phyloP scores from a whole-genome alignment of 345 rosid genomes.

The Lenwebbia sp. region DNA sequence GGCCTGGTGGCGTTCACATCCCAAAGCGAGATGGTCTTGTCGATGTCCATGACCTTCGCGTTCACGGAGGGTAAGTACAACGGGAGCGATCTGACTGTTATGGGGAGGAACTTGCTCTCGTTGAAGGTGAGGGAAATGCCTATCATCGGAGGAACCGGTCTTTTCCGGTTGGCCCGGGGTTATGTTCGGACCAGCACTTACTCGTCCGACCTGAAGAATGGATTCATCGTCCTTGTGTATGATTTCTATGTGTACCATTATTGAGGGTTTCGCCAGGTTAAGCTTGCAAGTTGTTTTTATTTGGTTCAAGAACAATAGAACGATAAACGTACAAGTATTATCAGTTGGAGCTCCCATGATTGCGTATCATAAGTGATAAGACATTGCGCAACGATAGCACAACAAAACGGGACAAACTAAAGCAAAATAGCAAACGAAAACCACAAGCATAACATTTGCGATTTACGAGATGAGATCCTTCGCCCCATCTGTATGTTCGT shows the following conservation, averaged over 20 bases:
- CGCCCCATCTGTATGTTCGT: background rate
- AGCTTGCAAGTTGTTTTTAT: too few species aligned
- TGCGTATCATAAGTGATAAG: too few species aligned
- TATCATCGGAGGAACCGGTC: background rate
- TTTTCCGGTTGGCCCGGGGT: background rate
- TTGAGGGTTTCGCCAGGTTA: background rate
- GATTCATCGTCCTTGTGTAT: background rate
- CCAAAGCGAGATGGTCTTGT: background rate
- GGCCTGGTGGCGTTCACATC: constrained; percentile 1
- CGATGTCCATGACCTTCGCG: constrained; percentile 6
- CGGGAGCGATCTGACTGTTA: background rate
- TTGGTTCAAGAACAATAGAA: too few species aligned
- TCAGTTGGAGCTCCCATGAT: too few species aligned
- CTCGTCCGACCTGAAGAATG: background rate
- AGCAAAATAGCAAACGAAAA: too few species aligned
- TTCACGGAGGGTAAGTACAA: background rate
- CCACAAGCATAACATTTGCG: too few species aligned
- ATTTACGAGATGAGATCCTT: background rate
- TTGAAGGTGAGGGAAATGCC: background rate
- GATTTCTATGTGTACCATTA: background rate
- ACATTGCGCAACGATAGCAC: too few species aligned
- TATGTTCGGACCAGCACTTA: background rate
- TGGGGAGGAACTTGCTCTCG: background rate
- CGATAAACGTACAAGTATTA: too few species aligned
- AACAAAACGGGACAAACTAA: too few species aligned